Conservation (phyloP, 2,329 filamentous ascomycete species). For the Fusarium newnesense region DNA sequence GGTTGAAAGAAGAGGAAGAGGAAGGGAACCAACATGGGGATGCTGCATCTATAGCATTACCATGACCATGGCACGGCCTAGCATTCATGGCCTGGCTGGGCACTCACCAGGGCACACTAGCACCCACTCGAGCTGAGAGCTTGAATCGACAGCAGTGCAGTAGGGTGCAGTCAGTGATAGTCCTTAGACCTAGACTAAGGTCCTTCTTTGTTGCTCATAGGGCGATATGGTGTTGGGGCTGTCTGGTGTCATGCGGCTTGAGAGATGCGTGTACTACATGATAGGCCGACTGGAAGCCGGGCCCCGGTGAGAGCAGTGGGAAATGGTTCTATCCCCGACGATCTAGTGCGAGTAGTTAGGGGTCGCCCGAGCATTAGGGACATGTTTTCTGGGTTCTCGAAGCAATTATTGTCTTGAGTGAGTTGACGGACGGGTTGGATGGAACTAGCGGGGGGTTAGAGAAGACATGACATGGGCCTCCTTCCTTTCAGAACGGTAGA, state of each 20-base stretch:
- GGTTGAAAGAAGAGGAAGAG: slow-evolving; percentile 5
- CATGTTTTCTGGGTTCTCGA: slow-evolving; percentile 6
- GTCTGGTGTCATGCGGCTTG: slow-evolving; percentile 8
- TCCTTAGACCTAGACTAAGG: not conserved
- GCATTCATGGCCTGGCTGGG: slow-evolving; percentile 22
- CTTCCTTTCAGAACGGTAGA: slow-evolving; percentile 7
- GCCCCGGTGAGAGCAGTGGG: slow-evolving; percentile 8
- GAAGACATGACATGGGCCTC: not conserved
- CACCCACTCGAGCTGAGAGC: slow-evolving; percentile 20
- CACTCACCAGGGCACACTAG: slow-evolving; percentile 31
- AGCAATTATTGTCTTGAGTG: not conserved
- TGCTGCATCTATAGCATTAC: slow-evolving; percentile 6
- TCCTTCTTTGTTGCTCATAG: slow-evolving; percentile 15
- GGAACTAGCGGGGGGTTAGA: slow-evolving; percentile 12
- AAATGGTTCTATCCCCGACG: slow-evolving; percentile 1
- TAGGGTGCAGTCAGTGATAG: slow-evolving; percentile 8
- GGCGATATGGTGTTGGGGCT: not conserved
- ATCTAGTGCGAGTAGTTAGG: not conserved
- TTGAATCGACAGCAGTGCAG: slow-evolving; percentile 19
- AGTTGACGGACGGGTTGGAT: not conserved
- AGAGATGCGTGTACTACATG: slow-evolving; percentile 26
- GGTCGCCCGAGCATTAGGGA: slow-evolving; percentile 14
- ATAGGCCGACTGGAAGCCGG: slow-evolving; percentile 24
- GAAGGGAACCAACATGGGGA: slow-evolving; percentile 21
- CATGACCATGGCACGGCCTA: slow-evolving; percentile 5